Conservation (phyloP, 2,329 filamentous ascomycete species). For the Hysterium pulicare region DNA sequence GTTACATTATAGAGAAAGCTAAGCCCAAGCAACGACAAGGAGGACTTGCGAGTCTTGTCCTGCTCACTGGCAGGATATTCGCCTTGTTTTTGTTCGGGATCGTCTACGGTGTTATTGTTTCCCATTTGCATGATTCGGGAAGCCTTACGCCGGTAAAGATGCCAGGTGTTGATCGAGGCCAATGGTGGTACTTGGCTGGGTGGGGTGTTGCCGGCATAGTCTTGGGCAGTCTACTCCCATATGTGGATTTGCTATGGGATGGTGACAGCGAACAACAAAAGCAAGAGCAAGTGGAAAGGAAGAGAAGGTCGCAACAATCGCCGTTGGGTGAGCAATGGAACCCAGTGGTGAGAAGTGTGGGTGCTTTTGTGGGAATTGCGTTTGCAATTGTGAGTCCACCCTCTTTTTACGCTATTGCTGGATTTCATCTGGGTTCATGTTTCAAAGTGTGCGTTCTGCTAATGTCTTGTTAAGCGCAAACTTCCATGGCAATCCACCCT, state of each 20-base stretch:
- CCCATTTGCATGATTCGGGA: constrained; percentile 70
- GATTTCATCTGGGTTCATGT: background rate
- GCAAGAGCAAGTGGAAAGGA: constrained; percentile 2
- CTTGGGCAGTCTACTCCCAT: constrained; percentile 77
- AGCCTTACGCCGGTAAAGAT: constrained; percentile 62
- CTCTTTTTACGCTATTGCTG: background rate
- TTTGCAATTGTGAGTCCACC: constrained; percentile 73
- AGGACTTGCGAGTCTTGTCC: constrained; percentile 43
- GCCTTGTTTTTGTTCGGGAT: constrained; percentile 77
- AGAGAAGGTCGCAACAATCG: constrained; percentile 33
- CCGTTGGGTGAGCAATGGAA: constrained; percentile 67
- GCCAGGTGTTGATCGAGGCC: constrained; percentile 51
- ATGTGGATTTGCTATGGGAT: constrained; percentile 76
- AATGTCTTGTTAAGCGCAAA: constrained; percentile 60
- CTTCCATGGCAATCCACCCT: constrained; percentile 91
- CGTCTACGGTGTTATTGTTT: constrained; percentile 77
- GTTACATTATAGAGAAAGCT: background rate
- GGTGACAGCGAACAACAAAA: constrained; percentile 37
- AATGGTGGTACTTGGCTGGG: constrained; percentile 67
- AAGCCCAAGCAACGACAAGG: constrained; percentile 9
- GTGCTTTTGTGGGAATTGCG: constrained; percentile 69
- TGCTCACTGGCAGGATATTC: constrained; percentile 55
- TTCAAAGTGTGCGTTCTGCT: no score
- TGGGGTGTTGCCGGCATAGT: constrained; percentile 81
- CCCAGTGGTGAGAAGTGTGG: constrained; percentile 64